A percentile compares a stretch with the other conserved stretches of the same genome.
These are phyloP conservation scores for Malus sieversii DNA, from an alignment of 306 rosid species.

Conservation along the genomic window DNA sequence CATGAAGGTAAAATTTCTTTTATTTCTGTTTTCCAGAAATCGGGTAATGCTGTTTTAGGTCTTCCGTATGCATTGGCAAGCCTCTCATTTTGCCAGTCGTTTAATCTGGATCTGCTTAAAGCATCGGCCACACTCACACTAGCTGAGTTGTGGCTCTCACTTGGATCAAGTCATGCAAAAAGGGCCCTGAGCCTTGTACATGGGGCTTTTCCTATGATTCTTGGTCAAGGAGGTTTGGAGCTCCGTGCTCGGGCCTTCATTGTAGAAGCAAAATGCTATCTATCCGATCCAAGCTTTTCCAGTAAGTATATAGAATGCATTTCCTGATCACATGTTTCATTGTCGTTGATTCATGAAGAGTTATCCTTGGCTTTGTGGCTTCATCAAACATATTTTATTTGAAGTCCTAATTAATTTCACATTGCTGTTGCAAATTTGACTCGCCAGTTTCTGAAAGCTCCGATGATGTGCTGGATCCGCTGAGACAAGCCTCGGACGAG, in stretches of 20 bases:
- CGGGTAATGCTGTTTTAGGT: slow-evolving; percentile 89
- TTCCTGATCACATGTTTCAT: background rate
- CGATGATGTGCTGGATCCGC: slow-evolving; percentile 58
- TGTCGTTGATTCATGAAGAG: background rate
- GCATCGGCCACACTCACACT: slow-evolving; percentile 87
- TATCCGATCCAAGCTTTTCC: slow-evolving; percentile 68
- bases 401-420: background rate
- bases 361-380: background rate
- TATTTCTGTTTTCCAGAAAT: slow-evolving; percentile 50
- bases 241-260: slow-evolving; percentile 85
- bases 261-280: slow-evolving; percentile 85
- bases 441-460: slow-evolving; percentile 49
- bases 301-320: slow-evolving; percentile 24
- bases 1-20: background rate
- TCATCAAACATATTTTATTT: background rate
- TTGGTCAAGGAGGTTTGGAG: slow-evolving; percentile 98
- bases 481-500: slow-evolving; percentile 74
- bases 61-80: slow-evolving; percentile 93
- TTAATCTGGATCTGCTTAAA: slow-evolving; percentile 92
- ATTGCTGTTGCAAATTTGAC: background rate
- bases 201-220: slow-evolving; percentile 86
- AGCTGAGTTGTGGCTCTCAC: slow-evolving; percentile 89
- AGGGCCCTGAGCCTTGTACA: slow-evolving; percentile 81
- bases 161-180: slow-evolving; percentile 84
- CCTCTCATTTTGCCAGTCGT: slow-evolving; percentile 88